These are phyloP conservation scores for Marchantia polymorpha DNA, from an alignment of 225 moss, liverwort and hornwort genomes.

Conservation along the genomic window DNA sequence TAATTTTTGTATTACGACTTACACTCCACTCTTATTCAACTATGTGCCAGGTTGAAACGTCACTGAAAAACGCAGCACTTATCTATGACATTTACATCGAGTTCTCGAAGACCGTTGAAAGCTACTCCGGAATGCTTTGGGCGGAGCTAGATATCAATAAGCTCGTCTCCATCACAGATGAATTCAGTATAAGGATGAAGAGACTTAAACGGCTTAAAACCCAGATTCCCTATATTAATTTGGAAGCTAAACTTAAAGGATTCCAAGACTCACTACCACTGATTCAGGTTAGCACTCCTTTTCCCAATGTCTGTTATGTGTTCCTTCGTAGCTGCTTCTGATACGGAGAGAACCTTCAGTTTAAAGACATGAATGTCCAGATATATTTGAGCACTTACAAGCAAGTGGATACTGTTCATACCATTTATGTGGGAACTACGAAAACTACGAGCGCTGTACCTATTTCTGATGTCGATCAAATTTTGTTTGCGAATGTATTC, in stretches of 20 bases:
- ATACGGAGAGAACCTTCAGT: not conserved
- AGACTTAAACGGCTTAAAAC: constrained; percentile 55
- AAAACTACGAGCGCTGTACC: too few species aligned
- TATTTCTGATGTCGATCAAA: too few species aligned
- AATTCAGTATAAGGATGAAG: constrained; percentile 72
- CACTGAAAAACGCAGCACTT: constrained; percentile 53
- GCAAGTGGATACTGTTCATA: too few species aligned
- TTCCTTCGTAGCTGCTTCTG: not conserved
- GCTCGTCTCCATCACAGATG: constrained; percentile 69
- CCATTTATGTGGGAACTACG: too few species aligned
- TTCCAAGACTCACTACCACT: constrained; percentile 88
- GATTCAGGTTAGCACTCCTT: constrained; percentile 51
- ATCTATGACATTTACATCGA: constrained; percentile 77
- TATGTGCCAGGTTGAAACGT: constrained; percentile 57
- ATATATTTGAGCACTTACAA: too few species aligned
- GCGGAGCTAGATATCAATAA: constrained; percentile 80
- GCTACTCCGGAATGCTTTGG: constrained; percentile 71
- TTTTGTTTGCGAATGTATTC: not conserved
- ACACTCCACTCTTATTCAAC: not conserved
- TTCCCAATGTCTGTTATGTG: not conserved
- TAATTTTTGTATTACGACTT: not conserved
- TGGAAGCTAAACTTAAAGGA: constrained; percentile 73
- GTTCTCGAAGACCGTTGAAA: constrained; percentile 58
- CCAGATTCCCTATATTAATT: constrained; percentile 64
- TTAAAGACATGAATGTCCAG: not conserved